Evolutionary conservation across 177 flowering plant species (phyloP), one percentile per base, ranked within the genome.

Genomic region (Telopea speciosissima): DNA sequence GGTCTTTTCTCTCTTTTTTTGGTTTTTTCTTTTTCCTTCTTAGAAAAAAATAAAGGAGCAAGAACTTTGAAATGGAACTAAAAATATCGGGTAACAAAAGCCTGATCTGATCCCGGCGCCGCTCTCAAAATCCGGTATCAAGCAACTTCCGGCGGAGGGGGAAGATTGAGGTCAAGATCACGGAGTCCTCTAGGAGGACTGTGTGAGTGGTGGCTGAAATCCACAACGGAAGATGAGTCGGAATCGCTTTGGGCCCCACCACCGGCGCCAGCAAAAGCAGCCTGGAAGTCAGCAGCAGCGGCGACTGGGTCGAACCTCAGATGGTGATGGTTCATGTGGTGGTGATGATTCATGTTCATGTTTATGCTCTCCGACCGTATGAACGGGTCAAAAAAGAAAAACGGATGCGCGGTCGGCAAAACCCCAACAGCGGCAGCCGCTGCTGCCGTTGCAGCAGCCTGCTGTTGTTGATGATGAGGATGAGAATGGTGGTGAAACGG

Each of bases 181-280:
- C 78, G 74, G 17, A 56, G 52, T n/a, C 71, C 63, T 21, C 70
- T 40, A 8, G 79, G 80, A 58, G 73, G 63, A 49, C 70, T 72
- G 9, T 4, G 23, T 1, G 0, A 0, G 19, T 67, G 66, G 14
- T 67, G 69, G 76, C 79, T 70, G 60, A 73, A 61, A 74, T 84
- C 88, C 2, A 86, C 82, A 49, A 88, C 87, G 21, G 90, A 84
- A 0, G 94, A 89, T 6, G 94, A 89, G 60, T 89, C 94, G n/a
- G 91, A 89, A 68, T 88, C 90, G 69, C 90, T 89, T 68, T 80
- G 87, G 19, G 52, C 80, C 14, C 81, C 61, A 21, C 24, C 84
- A 11, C 16, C 54, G 19, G 8, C 7, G 24, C 71, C 70, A 42
- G 52, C 59, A 25, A 13, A 63, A 49, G n/a, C 22, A n/a, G 61